Base-by-base conservation (phyloP, 352 stramenopile genomes). In the Peronospora belbahrii region DNA sequence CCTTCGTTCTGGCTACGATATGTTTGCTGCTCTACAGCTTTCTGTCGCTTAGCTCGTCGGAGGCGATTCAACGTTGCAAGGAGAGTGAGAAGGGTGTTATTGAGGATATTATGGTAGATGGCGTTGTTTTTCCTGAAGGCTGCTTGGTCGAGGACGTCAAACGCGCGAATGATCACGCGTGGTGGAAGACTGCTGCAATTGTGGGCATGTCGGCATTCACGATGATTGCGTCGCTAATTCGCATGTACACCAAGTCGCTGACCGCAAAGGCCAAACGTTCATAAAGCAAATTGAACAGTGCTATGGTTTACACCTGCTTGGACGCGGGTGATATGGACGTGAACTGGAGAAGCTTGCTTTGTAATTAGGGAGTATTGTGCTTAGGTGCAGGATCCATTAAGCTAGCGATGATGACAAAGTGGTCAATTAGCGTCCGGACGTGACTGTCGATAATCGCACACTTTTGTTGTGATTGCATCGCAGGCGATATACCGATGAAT, bases 201-300 rank as follows among this genome's bases (percentile, higher is more conserved):
- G 34, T 86, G 14, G 75, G 61, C 7, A 62, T 79, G 25, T 65
- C 80, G 25, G 62, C 46, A 0, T 84, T 78, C 43, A 83, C 71
- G n/a, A 73, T 85, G 48, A 6, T 74, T 4, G 74, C 75, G 25
- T 83, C 75, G 17, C 36, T 70, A 15, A 56, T 87, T 31, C 78
- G 78, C 33, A 70, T 87, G 48, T 88, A 84, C 61, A 66, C 46
- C 32, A 78, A 74, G 36, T 59, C 75, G 24, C 53, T 90, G 36
- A 61, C 60, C n/a, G 41, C 67, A 42, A 86, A 89, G 57, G 42
- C 67, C 15, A 87, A 90, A 47, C 71, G 74, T 6, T 57, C 57
- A n/a, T 83, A 77, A 37, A 50, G 7, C 20, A 42, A 31, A 32
- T 14, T 11, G 27, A 11, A 32, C 6, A 15, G 30, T 34, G 30